These are phyloP conservation scores for Eutrema heterophyllum DNA, from an alignment of 345 rosid genomes.

Conservation along the genomic window DNA sequence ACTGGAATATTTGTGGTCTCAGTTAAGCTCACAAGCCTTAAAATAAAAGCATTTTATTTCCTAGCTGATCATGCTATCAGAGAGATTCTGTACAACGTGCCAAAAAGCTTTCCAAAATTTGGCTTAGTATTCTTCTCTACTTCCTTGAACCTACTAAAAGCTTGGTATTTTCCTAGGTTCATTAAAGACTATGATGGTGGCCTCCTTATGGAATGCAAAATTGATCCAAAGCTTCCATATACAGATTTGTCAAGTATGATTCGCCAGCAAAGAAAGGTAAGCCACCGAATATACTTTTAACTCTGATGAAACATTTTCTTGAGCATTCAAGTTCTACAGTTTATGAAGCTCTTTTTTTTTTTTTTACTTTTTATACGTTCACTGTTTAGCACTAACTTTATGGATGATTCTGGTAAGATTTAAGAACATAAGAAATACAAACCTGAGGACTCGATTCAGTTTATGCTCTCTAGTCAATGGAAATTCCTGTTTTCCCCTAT, in stretches of 20 bases:
- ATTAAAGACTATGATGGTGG: conserved; percentile 99
- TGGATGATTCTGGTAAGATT: neutral
- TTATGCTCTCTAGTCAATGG: neutral
- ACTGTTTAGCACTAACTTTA: neutral
- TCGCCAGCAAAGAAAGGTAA: conserved; percentile 85
- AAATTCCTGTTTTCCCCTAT: neutral
- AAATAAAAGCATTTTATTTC: neutral
- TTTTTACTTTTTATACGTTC: neutral
- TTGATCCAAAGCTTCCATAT: conserved; percentile 94
- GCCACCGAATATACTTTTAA: neutral
- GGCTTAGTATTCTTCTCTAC: neutral
- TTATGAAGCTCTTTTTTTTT: neutral
- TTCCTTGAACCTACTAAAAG: neutral
- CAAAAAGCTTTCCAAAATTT: neutral
- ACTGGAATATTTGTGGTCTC: neutral
- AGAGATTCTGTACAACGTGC: neutral
- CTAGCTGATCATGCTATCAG: conserved; percentile 3
- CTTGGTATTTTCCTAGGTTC: conserved; percentile 42
- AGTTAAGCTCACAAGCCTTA: neutral
- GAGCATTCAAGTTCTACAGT: neutral
- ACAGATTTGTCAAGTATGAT: conserved; percentile 91
- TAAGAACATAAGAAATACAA: neutral
- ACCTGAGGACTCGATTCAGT: neutral
- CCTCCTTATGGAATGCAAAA: conserved; percentile 98
- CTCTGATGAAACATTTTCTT: neutral